Conservation (phyloP, 2,329 filamentous ascomycete genomes). For the Acrocalymma vagum region DNA sequence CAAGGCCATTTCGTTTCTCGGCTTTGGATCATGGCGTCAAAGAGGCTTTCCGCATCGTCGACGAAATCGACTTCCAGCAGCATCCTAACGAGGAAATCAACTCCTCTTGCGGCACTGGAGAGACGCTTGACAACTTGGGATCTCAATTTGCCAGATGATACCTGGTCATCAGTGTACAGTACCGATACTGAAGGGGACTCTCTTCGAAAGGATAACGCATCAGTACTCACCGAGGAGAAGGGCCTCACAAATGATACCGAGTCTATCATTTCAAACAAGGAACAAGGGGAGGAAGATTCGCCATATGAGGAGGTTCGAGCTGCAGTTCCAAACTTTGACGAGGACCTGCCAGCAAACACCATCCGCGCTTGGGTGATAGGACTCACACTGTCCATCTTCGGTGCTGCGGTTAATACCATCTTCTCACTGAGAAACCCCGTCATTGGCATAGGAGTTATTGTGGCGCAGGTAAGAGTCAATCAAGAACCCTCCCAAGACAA, state of each 20-base stretch:
- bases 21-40: conserved; percentile 4
- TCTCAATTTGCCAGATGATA: conserved; percentile 15
- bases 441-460: conserved; percentile 36
- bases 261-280: not conserved
- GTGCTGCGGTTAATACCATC: conserved; percentile 36
- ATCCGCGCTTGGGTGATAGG: conserved; percentile 43
- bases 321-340: conserved; percentile 17
- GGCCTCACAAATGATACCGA: conserved; percentile 1
- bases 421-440: conserved; percentile 41
- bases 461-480: conserved; percentile 35
- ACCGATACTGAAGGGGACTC: conserved; percentile 3
- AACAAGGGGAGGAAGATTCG: conserved; percentile 16
- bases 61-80: no score
- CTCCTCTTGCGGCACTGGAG: conserved; percentile 8
- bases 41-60: conserved; percentile 10
- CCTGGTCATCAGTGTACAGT: conserved; percentile 7
- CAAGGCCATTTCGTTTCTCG: not conserved
- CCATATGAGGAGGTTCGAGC: conserved; percentile 20
- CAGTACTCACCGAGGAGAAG: conserved; percentile 5
- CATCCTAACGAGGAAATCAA: conserved; percentile 4
- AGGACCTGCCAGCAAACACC: conserved; percentile 33
- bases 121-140: conserved; percentile 18
- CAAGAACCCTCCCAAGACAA: not conserved
- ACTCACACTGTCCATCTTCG: conserved; percentile 31
- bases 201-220: conserved; percentile 5